These are phyloP conservation scores for Heliosperma pusillum DNA, from an alignment of 148 eudicot species.

Conservation along the genomic window DNA sequence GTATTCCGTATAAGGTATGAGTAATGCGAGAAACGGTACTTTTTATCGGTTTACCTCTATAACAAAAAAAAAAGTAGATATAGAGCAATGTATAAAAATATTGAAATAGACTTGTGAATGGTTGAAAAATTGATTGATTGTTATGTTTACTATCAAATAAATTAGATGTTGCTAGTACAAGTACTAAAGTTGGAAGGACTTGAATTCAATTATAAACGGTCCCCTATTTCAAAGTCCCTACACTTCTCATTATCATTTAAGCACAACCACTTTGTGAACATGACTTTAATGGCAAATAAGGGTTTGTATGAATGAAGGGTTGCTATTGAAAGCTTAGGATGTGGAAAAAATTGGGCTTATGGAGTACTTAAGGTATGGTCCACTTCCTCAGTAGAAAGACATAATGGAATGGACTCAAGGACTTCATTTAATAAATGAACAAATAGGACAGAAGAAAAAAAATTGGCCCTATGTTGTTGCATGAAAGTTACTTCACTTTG, in stretches of 20 bases:
- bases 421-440: slow-evolving; percentile 15
- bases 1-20: too few relatives aligned
- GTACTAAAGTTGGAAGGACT: slow-evolving; percentile 15
- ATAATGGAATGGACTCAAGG: background rate
- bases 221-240: slow-evolving; percentile 9
- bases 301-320: slow-evolving; percentile 60
- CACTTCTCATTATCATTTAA: slow-evolving; percentile 3
- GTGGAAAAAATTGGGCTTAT: slow-evolving; percentile 42
- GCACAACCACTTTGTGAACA: slow-evolving; percentile 23
- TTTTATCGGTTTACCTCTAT: background rate
- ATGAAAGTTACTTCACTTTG: background rate
- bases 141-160: slow-evolving; percentile 7
- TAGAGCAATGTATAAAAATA: background rate
- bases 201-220: slow-evolving; percentile 16
- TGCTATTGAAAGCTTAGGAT: slow-evolving; percentile 37
- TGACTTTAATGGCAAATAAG: slow-evolving; percentile 50
- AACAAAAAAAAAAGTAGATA: too few relatives aligned
- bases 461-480: background rate
- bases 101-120: background rate
- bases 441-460: background rate
- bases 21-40: too few relatives aligned
- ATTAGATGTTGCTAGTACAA: slow-evolving; percentile 1
- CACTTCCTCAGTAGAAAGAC: slow-evolving; percentile 14
- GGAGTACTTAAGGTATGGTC: slow-evolving; percentile 31
- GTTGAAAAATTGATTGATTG: slow-evolving; percentile 1